phyloP scores from a whole-genome alignment of 768 basidiomycete genomes.

The Panus rudis region DNA sequence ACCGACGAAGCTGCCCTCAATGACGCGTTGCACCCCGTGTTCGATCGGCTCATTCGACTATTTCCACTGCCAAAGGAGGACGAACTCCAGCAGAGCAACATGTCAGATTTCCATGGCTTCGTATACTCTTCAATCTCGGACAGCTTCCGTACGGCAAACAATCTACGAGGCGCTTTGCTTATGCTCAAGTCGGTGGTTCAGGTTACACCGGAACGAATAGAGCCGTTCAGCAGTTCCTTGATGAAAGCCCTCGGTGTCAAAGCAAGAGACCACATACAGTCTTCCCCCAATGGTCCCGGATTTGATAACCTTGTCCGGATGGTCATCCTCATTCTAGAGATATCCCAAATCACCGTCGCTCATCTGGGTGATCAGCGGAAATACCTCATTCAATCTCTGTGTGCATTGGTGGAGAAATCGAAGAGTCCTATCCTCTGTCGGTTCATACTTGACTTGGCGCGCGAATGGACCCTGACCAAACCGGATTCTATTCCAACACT shows the following conservation, averaged over 20 bases:
- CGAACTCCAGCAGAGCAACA: conserved; percentile 56
- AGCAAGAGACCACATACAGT: conserved; percentile 79
- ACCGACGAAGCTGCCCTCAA: conserved; percentile 76
- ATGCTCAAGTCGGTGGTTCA: conserved; percentile 84
- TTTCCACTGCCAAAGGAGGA: conserved; percentile 77
- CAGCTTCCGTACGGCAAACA: conserved; percentile 27
- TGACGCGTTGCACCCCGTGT: conserved; percentile 75
- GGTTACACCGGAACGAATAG: conserved; percentile 74
- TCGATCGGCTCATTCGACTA: conserved; percentile 69
- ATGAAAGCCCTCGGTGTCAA: conserved; percentile 82
- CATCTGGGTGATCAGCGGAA: conserved; percentile 83
- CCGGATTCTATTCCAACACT: conserved; percentile 84
- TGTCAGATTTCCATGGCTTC: conserved; percentile 72
- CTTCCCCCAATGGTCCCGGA: conserved; percentile 30
- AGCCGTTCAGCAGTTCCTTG: conserved; percentile 66
- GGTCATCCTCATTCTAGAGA: conserved; percentile 76
- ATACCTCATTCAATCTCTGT: conserved; percentile 69
- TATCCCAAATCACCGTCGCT: conserved; percentile 74
- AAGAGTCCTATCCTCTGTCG: conserved; percentile 72
- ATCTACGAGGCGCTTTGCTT: conserved; percentile 72
- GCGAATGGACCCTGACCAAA: conserved; percentile 84
- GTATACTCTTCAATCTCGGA: conserved; percentile 66
- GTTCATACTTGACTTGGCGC: conserved; percentile 78
- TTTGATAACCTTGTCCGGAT: conserved; percentile 58
- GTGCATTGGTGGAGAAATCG: conserved; percentile 84